phyloP scores from a whole-genome alignment of 2,329 filamentous ascomycete species.

The Nemania sp. region DNA sequence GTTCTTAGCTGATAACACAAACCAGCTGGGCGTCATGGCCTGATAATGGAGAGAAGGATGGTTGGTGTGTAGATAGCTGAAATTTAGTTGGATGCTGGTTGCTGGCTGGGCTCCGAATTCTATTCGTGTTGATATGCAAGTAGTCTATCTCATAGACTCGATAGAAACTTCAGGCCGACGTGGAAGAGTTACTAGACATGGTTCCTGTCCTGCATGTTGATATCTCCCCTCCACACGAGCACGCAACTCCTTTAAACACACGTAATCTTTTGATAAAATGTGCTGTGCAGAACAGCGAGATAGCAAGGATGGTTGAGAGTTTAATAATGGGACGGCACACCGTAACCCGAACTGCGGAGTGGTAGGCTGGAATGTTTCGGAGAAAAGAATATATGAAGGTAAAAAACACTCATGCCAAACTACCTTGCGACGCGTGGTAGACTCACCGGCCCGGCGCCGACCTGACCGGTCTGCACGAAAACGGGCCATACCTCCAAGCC shows the following conservation, averaged over 20 bases:
- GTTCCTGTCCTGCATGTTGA: neutral
- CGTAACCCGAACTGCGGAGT: neutral
- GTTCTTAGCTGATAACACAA: neutral
- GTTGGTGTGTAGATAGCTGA: too few relatives aligned
- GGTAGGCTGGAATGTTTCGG: too few relatives aligned
- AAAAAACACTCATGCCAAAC: too few relatives aligned
- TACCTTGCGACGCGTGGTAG: too few relatives aligned
- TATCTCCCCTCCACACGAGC: neutral
- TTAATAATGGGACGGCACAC: neutral
- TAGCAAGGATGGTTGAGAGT: neutral
- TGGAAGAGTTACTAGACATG: too few relatives aligned
- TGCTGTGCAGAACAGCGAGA: neutral
- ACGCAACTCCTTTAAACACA: neutral
- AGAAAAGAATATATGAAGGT: too few relatives aligned
- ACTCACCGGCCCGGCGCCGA: conserved; percentile 10
- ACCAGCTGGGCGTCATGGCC: neutral
- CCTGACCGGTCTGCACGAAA: conserved; percentile 3
- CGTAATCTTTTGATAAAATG: neutral
- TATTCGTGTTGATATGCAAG: too few relatives aligned
- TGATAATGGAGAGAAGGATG: too few relatives aligned
- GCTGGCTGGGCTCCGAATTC: too few relatives aligned
- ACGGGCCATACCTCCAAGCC: neutral
- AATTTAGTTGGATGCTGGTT: too few relatives aligned
- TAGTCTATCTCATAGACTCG: too few relatives aligned
- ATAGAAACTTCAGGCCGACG: too few relatives aligned